Evolutionary conservation across 164 flowering plant genomes (phyloP).

Genomic region (Buxus sempervirens): DNA sequence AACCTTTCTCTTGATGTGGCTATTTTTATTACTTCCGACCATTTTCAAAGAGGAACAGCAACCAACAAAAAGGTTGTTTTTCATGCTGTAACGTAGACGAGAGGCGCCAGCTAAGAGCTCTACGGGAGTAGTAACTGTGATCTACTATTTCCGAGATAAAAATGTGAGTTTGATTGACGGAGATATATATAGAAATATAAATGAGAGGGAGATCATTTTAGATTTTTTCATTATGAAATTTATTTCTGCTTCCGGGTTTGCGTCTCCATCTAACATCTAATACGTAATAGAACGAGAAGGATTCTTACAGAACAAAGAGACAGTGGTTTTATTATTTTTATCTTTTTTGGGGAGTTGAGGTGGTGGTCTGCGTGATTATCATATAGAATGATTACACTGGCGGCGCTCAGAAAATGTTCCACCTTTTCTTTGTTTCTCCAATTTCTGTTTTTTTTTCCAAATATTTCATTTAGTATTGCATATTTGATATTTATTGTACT

Average conservation of each 20-base stretch:
- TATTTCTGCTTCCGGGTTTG: conserved; percentile 3
- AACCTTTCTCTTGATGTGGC: background rate
- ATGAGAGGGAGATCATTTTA: too few species aligned
- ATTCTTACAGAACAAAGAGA: background rate
- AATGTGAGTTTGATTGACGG: conserved; percentile 27
- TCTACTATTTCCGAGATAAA: conserved; percentile 32
- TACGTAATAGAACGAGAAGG: conserved; percentile 11
- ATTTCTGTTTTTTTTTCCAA: background rate
- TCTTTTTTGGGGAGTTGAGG: conserved; percentile 15
- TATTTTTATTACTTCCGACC: too few species aligned
- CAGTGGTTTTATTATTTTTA: background rate
- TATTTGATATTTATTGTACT: too few species aligned
- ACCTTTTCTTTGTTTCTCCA: conserved; percentile 24
- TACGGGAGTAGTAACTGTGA: conserved; percentile 22
- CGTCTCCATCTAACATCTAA: conserved; percentile 4
- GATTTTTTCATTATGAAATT: background rate
- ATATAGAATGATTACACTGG: conserved; percentile 66
- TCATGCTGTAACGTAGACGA: too few species aligned
- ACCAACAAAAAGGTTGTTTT: too few species aligned
- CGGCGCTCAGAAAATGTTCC: conserved; percentile 71
- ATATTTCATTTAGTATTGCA: background rate
- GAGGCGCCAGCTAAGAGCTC: conserved; percentile 25
- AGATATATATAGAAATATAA: conserved; percentile 16
- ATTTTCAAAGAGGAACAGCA: too few species aligned
- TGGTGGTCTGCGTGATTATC: conserved; percentile 27